phyloP scores from a whole-genome alignment of 1,284 basidiomycete genomes.

The Papiliotrema laurentii region DNA sequence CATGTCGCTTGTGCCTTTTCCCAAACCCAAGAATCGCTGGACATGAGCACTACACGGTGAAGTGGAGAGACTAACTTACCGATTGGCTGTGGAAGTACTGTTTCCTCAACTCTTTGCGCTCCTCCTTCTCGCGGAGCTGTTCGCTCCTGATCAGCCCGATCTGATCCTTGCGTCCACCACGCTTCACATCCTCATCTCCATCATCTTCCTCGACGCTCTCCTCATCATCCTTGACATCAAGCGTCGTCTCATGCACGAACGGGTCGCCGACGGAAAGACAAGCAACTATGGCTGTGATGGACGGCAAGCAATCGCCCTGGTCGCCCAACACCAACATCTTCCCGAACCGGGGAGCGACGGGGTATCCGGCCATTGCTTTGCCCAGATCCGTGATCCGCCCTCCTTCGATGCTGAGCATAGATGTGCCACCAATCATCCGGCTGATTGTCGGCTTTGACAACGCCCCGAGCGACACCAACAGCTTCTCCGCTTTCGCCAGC shows the following conservation, averaged over 20 bases:
- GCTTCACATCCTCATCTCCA: slow-evolving; percentile 34
- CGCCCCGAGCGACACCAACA: slow-evolving; percentile 79
- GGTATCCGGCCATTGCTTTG: slow-evolving; percentile 86
- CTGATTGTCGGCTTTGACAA: slow-evolving; percentile 53
- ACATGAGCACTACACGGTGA: slow-evolving; percentile 5
- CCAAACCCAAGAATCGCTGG: slow-evolving; percentile 73
- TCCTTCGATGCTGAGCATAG: slow-evolving; percentile 46
- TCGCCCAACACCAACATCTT: slow-evolving; percentile 91
- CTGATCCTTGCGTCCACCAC: slow-evolving; percentile 43
- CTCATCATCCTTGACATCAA: slow-evolving; percentile 53
- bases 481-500: slow-evolving; percentile 75
- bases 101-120: slow-evolving; percentile 60
- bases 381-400: slow-evolving; percentile 83
- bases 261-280: slow-evolving; percentile 93
- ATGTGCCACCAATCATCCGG: slow-evolving; percentile 44
- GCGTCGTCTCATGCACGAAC: slow-evolving; percentile 76
- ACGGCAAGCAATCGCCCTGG: slow-evolving; percentile 87
- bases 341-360: slow-evolving; percentile 85
- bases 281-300: slow-evolving; percentile 86
- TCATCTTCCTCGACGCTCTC: slow-evolving; percentile 46
- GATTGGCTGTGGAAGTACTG: slow-evolving; percentile 75
- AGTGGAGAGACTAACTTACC: slow-evolving; percentile 51
- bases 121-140: slow-evolving; percentile 63
- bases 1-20: slow-evolving; percentile 79
- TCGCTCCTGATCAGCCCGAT: slow-evolving; percentile 58